Base-by-base conservation (phyloP, 1,139 yeast species). In the Yamadazyma atlantica region DNA sequence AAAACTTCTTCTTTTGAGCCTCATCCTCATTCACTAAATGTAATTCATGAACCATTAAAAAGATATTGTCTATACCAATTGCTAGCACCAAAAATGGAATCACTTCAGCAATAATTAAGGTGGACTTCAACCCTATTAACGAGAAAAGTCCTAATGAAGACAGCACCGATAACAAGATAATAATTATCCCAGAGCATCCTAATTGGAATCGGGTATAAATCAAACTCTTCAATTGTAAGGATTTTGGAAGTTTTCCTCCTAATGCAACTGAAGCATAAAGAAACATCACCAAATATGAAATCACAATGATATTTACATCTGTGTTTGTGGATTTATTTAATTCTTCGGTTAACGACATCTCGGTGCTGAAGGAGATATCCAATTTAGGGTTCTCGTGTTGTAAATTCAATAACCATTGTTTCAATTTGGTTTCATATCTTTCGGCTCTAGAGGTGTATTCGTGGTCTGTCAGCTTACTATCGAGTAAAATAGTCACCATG, bases 1-100 rank as follows among this genome's bases (percentile, higher is more conserved):
- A 35, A 3, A 29, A 27, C 2, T 25, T 28, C 36, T 72, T 70
- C 34, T 64, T 66, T 3, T 22, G 30, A 1, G 36, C 43, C 2
- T 41, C 34, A 61, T 62, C 1, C 64, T 70, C 68, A 40, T 74
- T 74, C 12, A 83, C 73, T 18, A 71, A 62, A 32, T 80, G 78
- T 35, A 86, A 66, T 53, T 88, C 96, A 57, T 88, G 92, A 1
- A 88, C 84, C 17, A 92, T 77, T 46, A 92, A 66, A 55, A 90
- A 92, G 24, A 92, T 85, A 55, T 92, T 92, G 60, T 92, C 98
- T 19, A 92, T 92, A 12, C 98, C 98, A 40, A 92, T 82, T 0
- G 98, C 98, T 44, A 92, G 69, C 4, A 92, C 85, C 53, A 92
- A 65, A 53, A 92, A 92, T n/a, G 97, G 97, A 32, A 92, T 92